phyloP scores from a whole-genome alignment of 257 asterid genomes.

The Solanum corneliomulleri region DNA sequence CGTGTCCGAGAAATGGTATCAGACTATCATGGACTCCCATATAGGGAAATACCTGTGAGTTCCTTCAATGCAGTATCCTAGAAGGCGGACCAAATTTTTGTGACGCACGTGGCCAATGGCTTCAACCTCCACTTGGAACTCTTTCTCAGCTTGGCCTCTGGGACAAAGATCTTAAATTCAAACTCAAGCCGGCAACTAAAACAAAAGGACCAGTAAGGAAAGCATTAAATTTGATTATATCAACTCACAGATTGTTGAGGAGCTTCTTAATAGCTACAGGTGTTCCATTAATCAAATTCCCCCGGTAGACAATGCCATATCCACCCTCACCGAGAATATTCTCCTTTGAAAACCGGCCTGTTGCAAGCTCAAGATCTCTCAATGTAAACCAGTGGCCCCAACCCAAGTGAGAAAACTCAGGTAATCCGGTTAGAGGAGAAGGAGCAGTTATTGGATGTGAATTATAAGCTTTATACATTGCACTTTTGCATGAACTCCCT shows the following conservation, averaged over 20 bases:
- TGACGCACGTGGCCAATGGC: slow-evolving; percentile 96
- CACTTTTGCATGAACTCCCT: slow-evolving; percentile 57
- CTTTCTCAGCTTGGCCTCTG: slow-evolving; percentile 98
- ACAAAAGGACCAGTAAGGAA: not conserved
- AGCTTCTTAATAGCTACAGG: slow-evolving; percentile 89
- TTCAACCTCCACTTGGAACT: slow-evolving; percentile 90
- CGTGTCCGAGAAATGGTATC: not conserved
- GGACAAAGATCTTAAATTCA: not conserved
- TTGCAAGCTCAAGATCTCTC: slow-evolving; percentile 78
- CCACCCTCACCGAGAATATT: slow-evolving; percentile 95
- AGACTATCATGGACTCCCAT: not conserved
- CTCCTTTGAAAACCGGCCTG: slow-evolving; percentile 75
- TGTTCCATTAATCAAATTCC: slow-evolving; percentile 67
- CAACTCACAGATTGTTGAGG: slow-evolving; percentile 86
- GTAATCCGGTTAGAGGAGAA: slow-evolving; percentile 81
- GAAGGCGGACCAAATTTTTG: slow-evolving; percentile 89
- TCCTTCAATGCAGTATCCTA: slow-evolving; percentile 97
- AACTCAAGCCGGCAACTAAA: not conserved
- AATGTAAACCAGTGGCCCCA: slow-evolving; percentile 99
- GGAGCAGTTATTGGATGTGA: slow-evolving; percentile 67
- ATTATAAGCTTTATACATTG: slow-evolving; percentile 33
- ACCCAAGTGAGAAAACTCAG: slow-evolving; percentile 86
- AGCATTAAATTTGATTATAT: not conserved
- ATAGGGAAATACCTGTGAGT: slow-evolving; percentile 59
- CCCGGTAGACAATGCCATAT: slow-evolving; percentile 84